These are phyloP conservation scores for Aureobasidium sp. DNA, from an alignment of 2,329 filamentous ascomycete genomes.

Conservation along the genomic window DNA sequence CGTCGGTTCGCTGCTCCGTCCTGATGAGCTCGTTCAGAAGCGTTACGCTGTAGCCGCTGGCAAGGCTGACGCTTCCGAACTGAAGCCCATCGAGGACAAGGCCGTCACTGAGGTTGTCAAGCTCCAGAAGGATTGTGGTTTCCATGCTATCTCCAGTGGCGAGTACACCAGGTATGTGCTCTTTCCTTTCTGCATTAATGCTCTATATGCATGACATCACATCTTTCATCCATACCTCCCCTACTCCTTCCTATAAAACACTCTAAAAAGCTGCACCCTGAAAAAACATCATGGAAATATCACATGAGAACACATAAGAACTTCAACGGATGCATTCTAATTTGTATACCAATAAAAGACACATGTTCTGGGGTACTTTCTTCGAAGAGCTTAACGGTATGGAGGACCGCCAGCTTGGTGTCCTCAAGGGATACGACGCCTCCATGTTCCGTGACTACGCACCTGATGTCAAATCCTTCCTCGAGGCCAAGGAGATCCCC, in stretches of 20 bases:
- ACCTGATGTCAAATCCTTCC: constrained; percentile 53
- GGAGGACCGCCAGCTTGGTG: constrained; percentile 44
- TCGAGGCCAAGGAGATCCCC: constrained; percentile 47
- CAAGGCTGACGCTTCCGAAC: constrained; percentile 22
- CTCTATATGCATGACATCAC: not conserved
- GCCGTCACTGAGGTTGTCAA: constrained; percentile 28
- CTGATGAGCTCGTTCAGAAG: constrained; percentile 53
- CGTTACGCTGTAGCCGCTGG: constrained; percentile 43
- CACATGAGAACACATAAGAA: not conserved
- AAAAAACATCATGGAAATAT: not conserved
- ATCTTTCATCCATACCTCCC: not conserved
- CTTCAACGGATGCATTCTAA: not conserved
- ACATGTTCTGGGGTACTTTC: constrained; percentile 52
- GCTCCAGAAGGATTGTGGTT: constrained; percentile 28
- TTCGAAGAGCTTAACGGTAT: constrained; percentile 50
- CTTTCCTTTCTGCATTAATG: not conserved
- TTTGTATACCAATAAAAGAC: not conserved
- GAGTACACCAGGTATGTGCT: constrained; percentile 26
- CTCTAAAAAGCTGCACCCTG: not conserved
- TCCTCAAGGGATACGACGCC: constrained; percentile 45
- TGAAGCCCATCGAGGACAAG: constrained; percentile 28
- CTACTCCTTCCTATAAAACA: not conserved
- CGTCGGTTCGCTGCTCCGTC: constrained; percentile 63
- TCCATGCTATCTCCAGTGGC: constrained; percentile 29
- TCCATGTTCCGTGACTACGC: constrained; percentile 52